Percentiles rank a stretch among this genome's conserved stretches.
phyloP scores from a whole-genome alignment of 2,329 filamentous ascomycete species.

The Phaeosphaeria sp. region DNA sequence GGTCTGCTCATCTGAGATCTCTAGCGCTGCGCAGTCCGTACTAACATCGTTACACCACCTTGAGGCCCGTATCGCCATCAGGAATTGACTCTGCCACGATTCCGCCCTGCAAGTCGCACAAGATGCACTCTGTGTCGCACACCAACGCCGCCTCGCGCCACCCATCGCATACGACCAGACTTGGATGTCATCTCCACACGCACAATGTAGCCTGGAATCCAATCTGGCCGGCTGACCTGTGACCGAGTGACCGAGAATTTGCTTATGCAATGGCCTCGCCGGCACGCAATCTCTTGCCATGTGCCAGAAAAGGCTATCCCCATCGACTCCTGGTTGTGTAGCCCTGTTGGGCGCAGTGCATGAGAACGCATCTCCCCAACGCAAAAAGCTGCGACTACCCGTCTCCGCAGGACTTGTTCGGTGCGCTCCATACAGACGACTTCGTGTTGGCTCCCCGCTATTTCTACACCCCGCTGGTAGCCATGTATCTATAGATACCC shows the following conservation, averaged over 20 bases:
- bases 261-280: background rate
- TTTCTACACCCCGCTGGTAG: background rate
- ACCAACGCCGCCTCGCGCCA: background rate
- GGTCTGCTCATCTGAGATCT: background rate
- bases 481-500: background rate
- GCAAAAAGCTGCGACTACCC: background rate
- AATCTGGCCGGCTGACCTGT: no score
- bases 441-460: background rate
- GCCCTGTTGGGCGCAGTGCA: background rate
- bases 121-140: background rate
- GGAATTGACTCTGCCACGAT: background rate
- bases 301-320: background rate
- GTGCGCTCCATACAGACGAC: background rate
- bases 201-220: background rate
- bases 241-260: background rate
- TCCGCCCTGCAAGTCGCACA: background rate
- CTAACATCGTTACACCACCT: background rate
- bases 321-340: background rate
- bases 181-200: background rate
- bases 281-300: background rate
- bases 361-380: background rate
- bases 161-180: background rate
- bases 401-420: background rate
- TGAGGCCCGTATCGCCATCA: background rate
- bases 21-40: background rate